Percentiles rank a stretch among this genome's conserved stretches.
Conservation (phyloP, 2,329 filamentous ascomycete species). For the Verticillium nonalfalfae region DNA sequence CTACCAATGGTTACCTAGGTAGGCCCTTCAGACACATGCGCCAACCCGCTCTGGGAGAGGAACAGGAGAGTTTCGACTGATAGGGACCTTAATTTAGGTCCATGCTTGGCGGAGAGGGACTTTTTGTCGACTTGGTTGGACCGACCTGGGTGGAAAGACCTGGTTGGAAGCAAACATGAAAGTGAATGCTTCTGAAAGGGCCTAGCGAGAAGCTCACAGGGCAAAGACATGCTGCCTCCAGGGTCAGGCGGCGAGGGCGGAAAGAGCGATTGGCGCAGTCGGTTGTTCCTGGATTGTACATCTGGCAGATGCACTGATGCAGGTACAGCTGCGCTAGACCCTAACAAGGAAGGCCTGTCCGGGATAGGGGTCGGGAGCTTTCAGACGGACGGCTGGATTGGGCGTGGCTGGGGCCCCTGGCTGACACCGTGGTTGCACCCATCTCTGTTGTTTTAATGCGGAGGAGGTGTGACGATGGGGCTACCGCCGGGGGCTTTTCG, state of each 20-base stretch:
- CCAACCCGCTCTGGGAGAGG: no score
- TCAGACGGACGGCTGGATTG: background rate
- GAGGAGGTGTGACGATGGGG: background rate
- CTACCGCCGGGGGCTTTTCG: background rate
- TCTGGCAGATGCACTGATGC: constrained; percentile 2
- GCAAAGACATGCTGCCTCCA: background rate
- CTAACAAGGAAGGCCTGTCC: background rate
- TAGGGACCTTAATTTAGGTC: no score
- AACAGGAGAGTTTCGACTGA: no score
- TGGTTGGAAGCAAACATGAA: no score
- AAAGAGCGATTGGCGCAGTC: background rate
- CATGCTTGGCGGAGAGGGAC: background rate
- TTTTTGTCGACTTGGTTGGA: background rate
- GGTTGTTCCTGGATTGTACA: constrained; percentile 3
- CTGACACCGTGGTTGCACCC: background rate
- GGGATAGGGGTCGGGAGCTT: background rate
- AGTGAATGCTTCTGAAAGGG: background rate
- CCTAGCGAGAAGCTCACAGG: background rate
- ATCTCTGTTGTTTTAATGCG: background rate
- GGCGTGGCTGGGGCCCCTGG: background rate
- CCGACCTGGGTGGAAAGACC: no score
- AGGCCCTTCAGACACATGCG: no score
- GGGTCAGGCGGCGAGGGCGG: background rate
- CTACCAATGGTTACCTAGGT: no score
- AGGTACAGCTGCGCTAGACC: constrained; percentile 1